Evolutionary conservation across 2,329 filamentous ascomycete species (phyloP), one percentile per base, ranked within the genome.

Genomic region (Xylariaceae sp.): DNA sequence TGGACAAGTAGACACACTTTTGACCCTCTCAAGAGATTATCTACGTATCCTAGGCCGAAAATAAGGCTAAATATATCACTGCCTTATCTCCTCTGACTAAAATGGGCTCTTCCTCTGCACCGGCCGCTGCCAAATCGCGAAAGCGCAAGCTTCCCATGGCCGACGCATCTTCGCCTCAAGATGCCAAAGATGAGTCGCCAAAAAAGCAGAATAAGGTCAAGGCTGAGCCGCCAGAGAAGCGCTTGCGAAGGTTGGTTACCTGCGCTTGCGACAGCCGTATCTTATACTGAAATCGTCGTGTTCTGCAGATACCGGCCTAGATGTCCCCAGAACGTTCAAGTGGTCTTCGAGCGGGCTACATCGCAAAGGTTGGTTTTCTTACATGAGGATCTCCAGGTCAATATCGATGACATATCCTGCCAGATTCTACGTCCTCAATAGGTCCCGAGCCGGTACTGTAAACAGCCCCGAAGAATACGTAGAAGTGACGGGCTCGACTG

Each of bases 401-500:
- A 26, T 6, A 8, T 28, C 17, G 34, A 3, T 19, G 37, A 45
- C 2, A 42, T 9, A 3, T 12, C 11, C 22, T 13, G 4, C n/a
- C 11, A 54, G 53, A 26, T 71, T 76, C 55, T 76, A 66, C 46
- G 66, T 77, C 22, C 62, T 77, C 9, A 60, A 55, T 1, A 65
- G 72, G 13, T 55, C 51, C 2, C 62, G 64, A 8, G 29, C 49
- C 19, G 67, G 67, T 15, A 64, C 60, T 0, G 41, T 48, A 2
- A 46, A 63, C 1, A 68, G 61, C 32, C 72, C 70, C 0, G 64
- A 71, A 40, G 79, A 85, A 55, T 63, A 59, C 1, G 65, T 85
- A 36, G 67, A 78, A 43, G 65, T 85, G 45, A 76, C 80, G 0
- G 82, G 81, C 1, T 77, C 76, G 9, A 85, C 79, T 1, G 81